Evolutionary conservation across 148 eudicot genomes (phyloP).

Genomic region (Suaeda aralocaspica): DNA sequence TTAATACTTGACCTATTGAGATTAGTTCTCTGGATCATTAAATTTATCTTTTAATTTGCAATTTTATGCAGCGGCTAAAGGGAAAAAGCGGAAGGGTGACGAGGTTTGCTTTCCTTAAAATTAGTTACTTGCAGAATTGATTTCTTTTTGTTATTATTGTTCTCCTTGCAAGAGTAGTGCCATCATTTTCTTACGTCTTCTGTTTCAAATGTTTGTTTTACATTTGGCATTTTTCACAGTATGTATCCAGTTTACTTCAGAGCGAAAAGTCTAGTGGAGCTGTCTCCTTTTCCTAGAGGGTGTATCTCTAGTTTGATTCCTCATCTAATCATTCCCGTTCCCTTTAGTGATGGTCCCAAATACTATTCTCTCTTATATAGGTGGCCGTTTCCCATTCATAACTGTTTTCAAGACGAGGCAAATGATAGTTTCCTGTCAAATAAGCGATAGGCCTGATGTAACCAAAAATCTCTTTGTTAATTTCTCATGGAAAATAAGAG

Average conservation of each 20-base stretch:
- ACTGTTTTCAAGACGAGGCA: not conserved
- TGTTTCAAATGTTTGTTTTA: not conserved
- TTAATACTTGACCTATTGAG: not conserved
- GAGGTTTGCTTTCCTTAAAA: conserved; percentile 55
- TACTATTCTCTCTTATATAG: not conserved
- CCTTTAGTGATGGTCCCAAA: too few species aligned
- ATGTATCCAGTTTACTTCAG: not conserved
- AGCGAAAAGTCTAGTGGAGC: not conserved
- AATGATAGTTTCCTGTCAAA: not conserved
- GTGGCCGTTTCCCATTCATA: not conserved
- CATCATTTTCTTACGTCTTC: not conserved
- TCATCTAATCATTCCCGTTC: not conserved
- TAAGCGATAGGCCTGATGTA: not conserved
- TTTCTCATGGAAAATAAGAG: not conserved
- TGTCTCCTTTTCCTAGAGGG: not conserved
- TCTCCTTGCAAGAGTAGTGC: not conserved
- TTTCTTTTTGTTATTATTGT: not conserved
- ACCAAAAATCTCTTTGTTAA: not conserved
- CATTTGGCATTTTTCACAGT: not conserved
- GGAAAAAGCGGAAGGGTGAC: conserved; percentile 87
- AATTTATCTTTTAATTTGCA: conserved; percentile 1
- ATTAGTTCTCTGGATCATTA: not conserved
- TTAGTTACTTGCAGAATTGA: conserved; percentile 7
- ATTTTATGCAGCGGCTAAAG: conserved; percentile 62
- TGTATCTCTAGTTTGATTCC: not conserved